Evolutionary conservation across 768 basidiomycete genomes (phyloP), one percentile per base, ranked within the genome.

Genomic region (Paxillus ammoniavirescens): DNA sequence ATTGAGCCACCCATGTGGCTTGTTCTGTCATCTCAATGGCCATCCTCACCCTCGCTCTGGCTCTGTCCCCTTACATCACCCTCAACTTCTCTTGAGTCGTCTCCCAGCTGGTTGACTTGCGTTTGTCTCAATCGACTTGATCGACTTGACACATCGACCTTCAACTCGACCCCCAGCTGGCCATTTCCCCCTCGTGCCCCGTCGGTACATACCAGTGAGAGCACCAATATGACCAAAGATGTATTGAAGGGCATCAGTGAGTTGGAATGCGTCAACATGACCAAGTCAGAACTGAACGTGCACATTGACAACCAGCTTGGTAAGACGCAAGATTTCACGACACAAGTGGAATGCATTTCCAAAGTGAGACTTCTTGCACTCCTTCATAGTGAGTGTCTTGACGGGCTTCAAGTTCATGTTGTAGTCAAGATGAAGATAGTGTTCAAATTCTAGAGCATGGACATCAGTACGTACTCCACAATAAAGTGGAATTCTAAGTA

Each of bases 351-450:
- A 98, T 7, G 97, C 97, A 70, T 99, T 99, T 79, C 97, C 97
- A 73, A 99, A 99, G 60, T 96, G n/a, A 33, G 97, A 98, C 78
- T 98, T 98, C 75, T 99, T 99, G 48, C 97, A 90, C 73, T 99
- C 97, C 73, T 99, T 99, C 15, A 97, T 99, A 9, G 97, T 99
- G 42, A 99, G 75, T 2, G 97, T 99, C 79, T 92, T 92, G 56
- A 92, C 91, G 13, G 95, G 95, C 77, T 99, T 98, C 77, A 99
- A 71, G 73, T 98, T 98, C 91, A 98, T 89, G 77, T 97, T 97
- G 73, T 98, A 98, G 67, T 98, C 96, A 38, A 97, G 78, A 67
- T 97, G 96, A 23, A 97, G 81, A 67, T 97, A 95, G 69, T n/a
- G n/a, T 93, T 93, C 73, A 91, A 68, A 66, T 93, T 93, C 90